Evolutionary conservation across 768 basidiomycete genomes (phyloP).

Genomic region (Tylopilus vinaceipallidus): DNA sequence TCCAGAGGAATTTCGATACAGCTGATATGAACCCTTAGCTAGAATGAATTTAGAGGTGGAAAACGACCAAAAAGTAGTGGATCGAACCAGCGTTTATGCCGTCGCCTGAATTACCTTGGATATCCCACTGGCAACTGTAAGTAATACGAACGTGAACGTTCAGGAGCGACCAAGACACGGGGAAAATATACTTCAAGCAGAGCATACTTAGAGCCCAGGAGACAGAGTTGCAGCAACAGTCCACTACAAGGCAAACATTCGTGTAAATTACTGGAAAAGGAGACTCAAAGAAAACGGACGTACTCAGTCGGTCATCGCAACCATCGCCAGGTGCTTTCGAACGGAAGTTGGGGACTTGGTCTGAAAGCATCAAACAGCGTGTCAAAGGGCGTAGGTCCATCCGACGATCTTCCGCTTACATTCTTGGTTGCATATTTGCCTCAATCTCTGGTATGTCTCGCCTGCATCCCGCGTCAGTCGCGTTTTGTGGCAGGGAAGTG

Average conservation of each 20-base stretch:
- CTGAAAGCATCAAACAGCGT: too few relatives aligned
- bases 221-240: constrained; percentile 30
- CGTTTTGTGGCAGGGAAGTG: not conserved
- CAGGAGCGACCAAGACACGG: not conserved
- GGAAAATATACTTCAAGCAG: constrained; percentile 22
- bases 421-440: constrained; percentile 23
- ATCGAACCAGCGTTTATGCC: constrained; percentile 22
- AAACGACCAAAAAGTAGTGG: not conserved
- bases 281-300: not conserved
- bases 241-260: constrained; percentile 9
- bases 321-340: constrained; percentile 23
- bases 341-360: constrained; percentile 22
- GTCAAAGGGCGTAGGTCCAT: too few relatives aligned
- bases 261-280: not conserved
- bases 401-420: constrained; percentile 18
- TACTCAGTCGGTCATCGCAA: constrained; percentile 26
- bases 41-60: not conserved
- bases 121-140: constrained; percentile 24
- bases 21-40: constrained; percentile 6
- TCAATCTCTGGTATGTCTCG: constrained; percentile 24
- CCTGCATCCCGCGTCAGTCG: constrained; percentile 6
- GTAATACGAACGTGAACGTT: not conserved
- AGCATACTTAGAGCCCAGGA: constrained; percentile 29
- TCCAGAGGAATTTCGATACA: constrained; percentile 11
- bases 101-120: constrained; percentile 1